Evolutionary conservation across 2,329 filamentous ascomycete genomes (phyloP).

Genomic region (Seiridium unicorne): DNA sequence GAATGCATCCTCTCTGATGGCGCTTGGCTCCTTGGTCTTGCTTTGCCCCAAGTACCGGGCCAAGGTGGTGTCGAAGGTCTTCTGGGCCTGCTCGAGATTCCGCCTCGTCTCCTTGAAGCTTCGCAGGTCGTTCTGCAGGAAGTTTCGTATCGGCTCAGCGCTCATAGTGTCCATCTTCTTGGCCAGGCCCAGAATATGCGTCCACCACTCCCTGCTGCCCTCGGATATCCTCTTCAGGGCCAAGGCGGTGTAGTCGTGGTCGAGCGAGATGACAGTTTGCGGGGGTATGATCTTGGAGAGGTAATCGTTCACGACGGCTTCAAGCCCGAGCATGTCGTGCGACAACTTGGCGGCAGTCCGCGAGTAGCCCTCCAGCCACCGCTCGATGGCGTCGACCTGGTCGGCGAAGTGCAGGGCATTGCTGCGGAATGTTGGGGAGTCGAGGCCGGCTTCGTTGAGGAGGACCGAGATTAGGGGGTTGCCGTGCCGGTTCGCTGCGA

Average conservation of each 20-base stretch:
- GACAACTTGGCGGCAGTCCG: slow-evolving; percentile 53
- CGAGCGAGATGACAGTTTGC: slow-evolving; percentile 73
- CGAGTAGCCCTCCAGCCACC: slow-evolving; percentile 74
- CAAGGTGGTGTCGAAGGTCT: slow-evolving; percentile 78
- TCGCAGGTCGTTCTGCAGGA: slow-evolving; percentile 76
- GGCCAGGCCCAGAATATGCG: slow-evolving; percentile 67
- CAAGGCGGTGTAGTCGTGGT: slow-evolving; percentile 91
- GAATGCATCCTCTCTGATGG: slow-evolving; percentile 91
- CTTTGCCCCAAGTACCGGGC: slow-evolving; percentile 80
- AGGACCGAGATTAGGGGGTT: slow-evolving; percentile 67
- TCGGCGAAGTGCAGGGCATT: slow-evolving; percentile 84
- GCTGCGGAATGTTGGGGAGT: slow-evolving; percentile 93
- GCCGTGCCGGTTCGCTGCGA: slow-evolving; percentile 18
- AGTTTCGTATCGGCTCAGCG: slow-evolving; percentile 77
- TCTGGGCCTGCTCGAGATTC: slow-evolving; percentile 75
- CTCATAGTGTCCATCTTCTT: slow-evolving; percentile 76
- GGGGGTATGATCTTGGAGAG: slow-evolving; percentile 75
- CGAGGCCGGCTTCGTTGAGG: slow-evolving; percentile 91
- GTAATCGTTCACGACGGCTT: slow-evolving; percentile 76
- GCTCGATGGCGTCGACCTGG: slow-evolving; percentile 86
- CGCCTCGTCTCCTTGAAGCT: slow-evolving; percentile 83
- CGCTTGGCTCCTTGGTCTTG: slow-evolving; percentile 91
- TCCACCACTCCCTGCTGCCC: slow-evolving; percentile 85
- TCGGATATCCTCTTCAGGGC: slow-evolving; percentile 84
- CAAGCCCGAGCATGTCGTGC: slow-evolving; percentile 68